phyloP scores from a whole-genome alignment of 768 basidiomycete species.

The Mycena chlorophos region DNA sequence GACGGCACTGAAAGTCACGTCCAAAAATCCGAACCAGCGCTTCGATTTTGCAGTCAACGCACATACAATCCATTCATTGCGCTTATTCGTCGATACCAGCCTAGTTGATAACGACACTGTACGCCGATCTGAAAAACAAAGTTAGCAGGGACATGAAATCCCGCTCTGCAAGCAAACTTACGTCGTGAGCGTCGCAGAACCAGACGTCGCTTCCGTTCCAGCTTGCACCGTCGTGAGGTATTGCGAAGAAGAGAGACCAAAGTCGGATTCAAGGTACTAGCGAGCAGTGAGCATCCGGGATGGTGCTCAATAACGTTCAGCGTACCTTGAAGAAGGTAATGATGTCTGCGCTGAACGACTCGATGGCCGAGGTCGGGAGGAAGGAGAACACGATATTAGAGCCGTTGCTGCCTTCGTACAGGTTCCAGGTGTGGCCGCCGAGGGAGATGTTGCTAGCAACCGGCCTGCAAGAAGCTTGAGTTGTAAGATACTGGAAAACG shows the following conservation, averaged over 20 bases:
- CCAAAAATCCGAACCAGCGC: no score
- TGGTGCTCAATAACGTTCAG: no score
- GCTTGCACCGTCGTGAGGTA: conserved; percentile 61
- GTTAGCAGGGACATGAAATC: no score
- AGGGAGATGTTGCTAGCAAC: conserved; percentile 45
- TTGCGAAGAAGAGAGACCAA: conserved; percentile 49
- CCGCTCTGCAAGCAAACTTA: no score
- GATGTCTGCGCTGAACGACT: conserved; percentile 55
- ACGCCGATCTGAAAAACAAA: no score
- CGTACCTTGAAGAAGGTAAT: conserved; percentile 55
- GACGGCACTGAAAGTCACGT: no score
- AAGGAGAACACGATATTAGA: conserved; percentile 54
- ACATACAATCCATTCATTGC: no score
- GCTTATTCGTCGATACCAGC: no score
- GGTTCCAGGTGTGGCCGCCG: conserved; percentile 54
- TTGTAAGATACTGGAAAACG: neutral
- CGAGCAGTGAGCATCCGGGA: no score
- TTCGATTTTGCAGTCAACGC: no score
- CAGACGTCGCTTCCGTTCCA: conserved; percentile 63
- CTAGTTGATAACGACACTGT: no score
- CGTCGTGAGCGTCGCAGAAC: conserved; percentile 56
- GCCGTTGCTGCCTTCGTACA: conserved; percentile 57
- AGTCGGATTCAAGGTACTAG: no score
- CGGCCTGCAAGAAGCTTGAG: conserved; percentile 27
- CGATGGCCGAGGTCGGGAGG: conserved; percentile 42